A percentile compares a stretch with the other conserved stretches of the same genome.
phyloP scores from a whole-genome alignment of 2,329 filamentous ascomycete genomes.

The Beauveria brongniartii region DNA sequence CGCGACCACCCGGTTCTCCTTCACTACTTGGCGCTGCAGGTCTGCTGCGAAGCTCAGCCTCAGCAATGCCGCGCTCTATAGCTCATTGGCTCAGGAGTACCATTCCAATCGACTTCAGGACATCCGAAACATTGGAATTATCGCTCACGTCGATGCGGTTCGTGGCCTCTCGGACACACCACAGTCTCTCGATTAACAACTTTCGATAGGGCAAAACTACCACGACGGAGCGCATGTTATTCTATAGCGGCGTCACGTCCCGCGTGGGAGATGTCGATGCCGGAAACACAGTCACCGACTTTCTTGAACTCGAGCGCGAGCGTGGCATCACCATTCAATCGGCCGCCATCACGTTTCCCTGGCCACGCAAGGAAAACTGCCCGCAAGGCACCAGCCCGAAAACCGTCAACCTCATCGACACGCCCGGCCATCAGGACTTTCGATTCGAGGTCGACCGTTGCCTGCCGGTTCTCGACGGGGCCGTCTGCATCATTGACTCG shows the following conservation, averaged over 20 bases:
- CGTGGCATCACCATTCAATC: conserved; percentile 97
- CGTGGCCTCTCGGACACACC: conserved; percentile 17
- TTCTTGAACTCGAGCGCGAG: conserved; percentile 83
- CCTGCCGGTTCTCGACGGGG: conserved; percentile 77
- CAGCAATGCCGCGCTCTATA: conserved; percentile 4
- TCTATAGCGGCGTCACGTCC: conserved; percentile 83
- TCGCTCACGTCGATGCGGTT: conserved; percentile 93
- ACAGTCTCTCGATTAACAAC: neutral
- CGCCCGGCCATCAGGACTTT: conserved; percentile 94
- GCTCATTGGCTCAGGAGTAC: conserved; percentile 12
- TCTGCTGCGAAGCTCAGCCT: neutral
- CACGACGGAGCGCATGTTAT: conserved; percentile 98
- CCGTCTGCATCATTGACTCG: conserved; percentile 86
- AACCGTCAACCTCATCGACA: conserved; percentile 88
- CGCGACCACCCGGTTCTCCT: neutral
- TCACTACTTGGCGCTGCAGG: neutral
- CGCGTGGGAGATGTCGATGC: conserved; percentile 92
- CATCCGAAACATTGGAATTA: conserved; percentile 94
- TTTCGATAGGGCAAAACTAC: conserved; percentile 74
- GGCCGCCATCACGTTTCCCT: conserved; percentile 88
- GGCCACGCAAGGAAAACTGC: conserved; percentile 57
- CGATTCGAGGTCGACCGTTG: conserved; percentile 94
- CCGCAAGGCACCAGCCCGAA: conserved; percentile 40
- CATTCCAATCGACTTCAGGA: conserved; percentile 27
- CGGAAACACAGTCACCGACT: conserved; percentile 95